These are phyloP conservation scores for Picea abies DNA, from an alignment of 83 land plant genomes.

Conservation along the genomic window DNA sequence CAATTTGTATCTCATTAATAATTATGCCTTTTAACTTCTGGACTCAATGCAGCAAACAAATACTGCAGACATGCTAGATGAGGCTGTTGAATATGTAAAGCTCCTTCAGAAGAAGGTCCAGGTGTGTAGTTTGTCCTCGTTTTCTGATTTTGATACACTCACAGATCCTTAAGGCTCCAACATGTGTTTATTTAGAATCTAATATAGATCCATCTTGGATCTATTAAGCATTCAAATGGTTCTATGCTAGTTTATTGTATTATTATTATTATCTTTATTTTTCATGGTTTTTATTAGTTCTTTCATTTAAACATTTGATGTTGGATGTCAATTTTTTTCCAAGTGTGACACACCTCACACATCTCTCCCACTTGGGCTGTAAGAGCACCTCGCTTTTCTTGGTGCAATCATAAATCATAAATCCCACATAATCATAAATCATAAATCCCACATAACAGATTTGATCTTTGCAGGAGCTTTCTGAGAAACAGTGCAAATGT, in stretches of 20 bases:
- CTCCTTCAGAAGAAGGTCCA: constrained; percentile 75
- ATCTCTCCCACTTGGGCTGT: no score
- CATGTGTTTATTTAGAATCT: background rate
- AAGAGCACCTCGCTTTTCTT: no score
- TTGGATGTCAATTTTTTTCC: no score
- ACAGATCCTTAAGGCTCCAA: background rate
- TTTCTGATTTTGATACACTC: background rate
- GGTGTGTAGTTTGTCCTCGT: constrained; percentile 32
- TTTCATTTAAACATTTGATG: no score
- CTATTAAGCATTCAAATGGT: no score
- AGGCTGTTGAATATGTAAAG: constrained; percentile 85
- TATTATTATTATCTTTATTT: background rate
- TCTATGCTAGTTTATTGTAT: background rate
- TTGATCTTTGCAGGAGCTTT: constrained; percentile 16
- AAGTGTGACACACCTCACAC: no score
- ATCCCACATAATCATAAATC: background rate
- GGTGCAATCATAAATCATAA: background rate
- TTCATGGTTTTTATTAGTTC: background rate
- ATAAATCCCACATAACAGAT: background rate
- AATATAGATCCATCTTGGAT: no score
- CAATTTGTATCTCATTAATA: no score
- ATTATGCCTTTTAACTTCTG: background rate
- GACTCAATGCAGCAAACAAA: constrained; percentile 65
- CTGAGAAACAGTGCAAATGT: constrained; percentile 15
- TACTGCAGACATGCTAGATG: constrained; percentile 87